phyloP scores from a whole-genome alignment of 108 stramenopile species.

The Nitzschia sp. region DNA sequence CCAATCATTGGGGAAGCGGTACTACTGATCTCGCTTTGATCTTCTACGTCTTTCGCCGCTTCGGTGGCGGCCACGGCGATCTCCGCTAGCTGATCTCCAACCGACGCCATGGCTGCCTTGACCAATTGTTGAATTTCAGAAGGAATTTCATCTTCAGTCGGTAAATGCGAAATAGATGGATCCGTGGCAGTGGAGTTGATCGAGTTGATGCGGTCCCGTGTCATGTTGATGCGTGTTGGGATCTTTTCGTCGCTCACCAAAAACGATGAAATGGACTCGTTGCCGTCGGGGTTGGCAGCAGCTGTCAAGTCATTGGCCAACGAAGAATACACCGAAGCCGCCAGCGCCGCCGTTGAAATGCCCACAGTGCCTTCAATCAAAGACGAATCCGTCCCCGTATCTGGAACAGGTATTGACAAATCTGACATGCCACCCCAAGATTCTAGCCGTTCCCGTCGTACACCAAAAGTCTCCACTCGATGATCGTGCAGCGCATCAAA shows the following conservation, averaged over 20 bases:
- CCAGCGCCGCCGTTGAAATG: conserved; percentile 28
- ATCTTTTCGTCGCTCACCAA: conserved; percentile 31
- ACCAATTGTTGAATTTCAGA: conserved; percentile 51
- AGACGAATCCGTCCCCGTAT: conserved; percentile 21
- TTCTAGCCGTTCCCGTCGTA: conserved; percentile 65
- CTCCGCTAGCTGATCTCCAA: conserved; percentile 49
- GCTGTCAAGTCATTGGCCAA: conserved; percentile 61
- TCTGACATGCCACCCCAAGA: conserved; percentile 92
- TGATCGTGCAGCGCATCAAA: conserved; percentile 18
- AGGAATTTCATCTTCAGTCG: conserved; percentile 36
- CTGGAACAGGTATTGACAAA: conserved; percentile 43
- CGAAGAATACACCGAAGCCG: conserved; percentile 30
- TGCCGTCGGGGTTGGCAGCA: conserved; percentile 46
- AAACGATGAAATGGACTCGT: conserved; percentile 40
- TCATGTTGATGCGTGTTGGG: conserved; percentile 35
- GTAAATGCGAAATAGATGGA: conserved; percentile 35
- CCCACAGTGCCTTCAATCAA: conserved; percentile 24
- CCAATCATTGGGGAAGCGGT: conserved; percentile 47
- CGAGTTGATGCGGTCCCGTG: conserved; percentile 59
- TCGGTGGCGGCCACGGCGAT: conserved; percentile 47
- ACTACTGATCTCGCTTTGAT: conserved; percentile 42
- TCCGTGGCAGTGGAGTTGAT: conserved; percentile 43
- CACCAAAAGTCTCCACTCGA: conserved; percentile 23
- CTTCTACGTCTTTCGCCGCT: conserved; percentile 21
- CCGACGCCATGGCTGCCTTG: conserved; percentile 47